A percentile compares a stretch with the other conserved stretches of the same genome.
phyloP scores from a whole-genome alignment of 2,329 filamentous ascomycete species.

The Zymoseptoria passerinii region DNA sequence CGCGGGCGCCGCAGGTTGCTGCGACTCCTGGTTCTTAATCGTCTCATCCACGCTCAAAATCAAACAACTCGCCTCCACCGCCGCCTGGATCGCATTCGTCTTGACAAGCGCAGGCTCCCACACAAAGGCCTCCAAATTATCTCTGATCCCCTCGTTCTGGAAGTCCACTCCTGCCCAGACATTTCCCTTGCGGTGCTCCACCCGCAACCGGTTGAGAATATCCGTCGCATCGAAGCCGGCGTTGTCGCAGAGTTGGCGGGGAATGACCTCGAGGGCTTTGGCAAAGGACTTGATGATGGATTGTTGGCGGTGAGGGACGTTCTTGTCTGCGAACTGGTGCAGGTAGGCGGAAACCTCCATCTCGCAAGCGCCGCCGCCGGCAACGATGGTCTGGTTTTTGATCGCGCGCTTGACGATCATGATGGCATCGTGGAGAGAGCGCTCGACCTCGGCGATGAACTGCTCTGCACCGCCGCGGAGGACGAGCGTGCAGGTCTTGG shows the following conservation, averaged over 20 bases:
- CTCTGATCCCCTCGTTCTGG: conserved; percentile 76
- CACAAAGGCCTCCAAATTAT: conserved; percentile 93
- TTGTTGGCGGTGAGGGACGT: conserved; percentile 91
- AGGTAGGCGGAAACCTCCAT: conserved; percentile 96
- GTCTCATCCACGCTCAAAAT: conserved; percentile 97
- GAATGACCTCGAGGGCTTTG: conserved; percentile 93
- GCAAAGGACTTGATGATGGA: conserved; percentile 96
- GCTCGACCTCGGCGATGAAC: conserved; percentile 97
- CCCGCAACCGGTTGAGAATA: conserved; percentile 89
- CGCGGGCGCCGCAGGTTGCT: conserved; percentile 70
- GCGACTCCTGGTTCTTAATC: conserved; percentile 92
- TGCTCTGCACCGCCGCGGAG: conserved; percentile 95
- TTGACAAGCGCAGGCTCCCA: conserved; percentile 97
- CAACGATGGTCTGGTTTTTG: conserved; percentile 89
- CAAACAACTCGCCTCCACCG: conserved; percentile 88
- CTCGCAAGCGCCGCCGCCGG: conserved; percentile 86
- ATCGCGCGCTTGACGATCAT: conserved; percentile 99
- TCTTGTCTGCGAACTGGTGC: conserved; percentile 84
- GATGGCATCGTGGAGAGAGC: conserved; percentile 95
- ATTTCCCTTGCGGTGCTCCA: conserved; percentile 89
- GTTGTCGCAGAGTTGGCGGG: conserved; percentile 95
- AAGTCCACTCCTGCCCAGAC: conserved; percentile 97
- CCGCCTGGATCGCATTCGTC: conserved; percentile 92
- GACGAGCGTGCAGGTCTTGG: conserved; percentile 93
- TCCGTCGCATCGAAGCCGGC: conserved; percentile 97